A percentile compares a stretch with the other conserved stretches of the same genome.
phyloP scores from a whole-genome alignment of 2,329 filamentous ascomycete genomes.

The Fusarium hostae region DNA sequence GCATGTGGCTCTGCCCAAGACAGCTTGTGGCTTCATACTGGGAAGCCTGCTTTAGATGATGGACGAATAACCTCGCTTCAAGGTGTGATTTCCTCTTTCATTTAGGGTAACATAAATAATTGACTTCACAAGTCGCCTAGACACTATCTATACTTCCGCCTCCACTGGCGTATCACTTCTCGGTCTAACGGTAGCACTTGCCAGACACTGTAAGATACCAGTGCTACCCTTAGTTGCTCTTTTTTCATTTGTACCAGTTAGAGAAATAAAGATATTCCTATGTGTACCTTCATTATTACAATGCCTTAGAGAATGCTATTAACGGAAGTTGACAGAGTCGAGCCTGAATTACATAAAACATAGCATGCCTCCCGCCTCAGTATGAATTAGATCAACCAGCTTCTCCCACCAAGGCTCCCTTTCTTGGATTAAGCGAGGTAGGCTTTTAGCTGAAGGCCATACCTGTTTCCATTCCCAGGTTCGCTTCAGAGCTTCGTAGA shows the following conservation, averaged over 20 bases:
- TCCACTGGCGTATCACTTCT: not conserved
- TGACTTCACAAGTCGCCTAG: not conserved
- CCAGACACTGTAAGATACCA: not conserved
- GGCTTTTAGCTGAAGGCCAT: not conserved
- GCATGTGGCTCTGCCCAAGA: not conserved
- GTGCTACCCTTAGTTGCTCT: not conserved
- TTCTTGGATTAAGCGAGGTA: not conserved
- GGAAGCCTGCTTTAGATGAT: not conserved
- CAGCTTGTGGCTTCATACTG: not conserved
- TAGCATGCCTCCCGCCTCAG: not conserved
- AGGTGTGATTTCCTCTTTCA: not conserved
- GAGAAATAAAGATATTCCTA: not conserved
- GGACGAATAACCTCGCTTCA: not conserved
- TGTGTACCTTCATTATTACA: not conserved
- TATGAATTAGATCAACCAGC: not conserved
- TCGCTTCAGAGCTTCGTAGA: slow-evolving; percentile 1
- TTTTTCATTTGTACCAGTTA: not conserved
- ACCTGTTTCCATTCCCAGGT: not conserved
- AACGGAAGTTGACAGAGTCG: not conserved
- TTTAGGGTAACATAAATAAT: not conserved
- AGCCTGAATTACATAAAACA: not conserved
- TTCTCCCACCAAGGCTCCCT: slow-evolving; percentile 8
- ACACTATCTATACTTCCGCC: not conserved
- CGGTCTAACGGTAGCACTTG: not conserved
- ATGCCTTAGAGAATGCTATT: not conserved